These are phyloP conservation scores for Erigeron philadelphicus DNA, from an alignment of 140 eudicot genomes.

Conservation along the genomic window DNA sequence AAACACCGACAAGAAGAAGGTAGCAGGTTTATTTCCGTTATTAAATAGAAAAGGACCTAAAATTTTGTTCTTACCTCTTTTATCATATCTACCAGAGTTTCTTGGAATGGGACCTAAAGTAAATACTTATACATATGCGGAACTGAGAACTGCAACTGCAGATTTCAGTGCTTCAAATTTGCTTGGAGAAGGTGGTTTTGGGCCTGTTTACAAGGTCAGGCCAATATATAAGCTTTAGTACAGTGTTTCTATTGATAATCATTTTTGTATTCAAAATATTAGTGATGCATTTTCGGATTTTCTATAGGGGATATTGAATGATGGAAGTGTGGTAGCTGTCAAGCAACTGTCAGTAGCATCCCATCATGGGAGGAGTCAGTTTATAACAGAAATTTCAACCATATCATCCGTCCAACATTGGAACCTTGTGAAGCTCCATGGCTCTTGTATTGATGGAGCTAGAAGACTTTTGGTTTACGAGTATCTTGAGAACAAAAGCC, in stretches of 20 bases:
- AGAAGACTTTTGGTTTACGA: conserved; percentile 68
- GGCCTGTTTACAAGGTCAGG: conserved; percentile 60
- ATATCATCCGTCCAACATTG: conserved; percentile 83
- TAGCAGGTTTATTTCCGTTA: conserved; percentile 20
- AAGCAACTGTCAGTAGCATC: conserved; percentile 79
- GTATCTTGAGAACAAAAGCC: conserved; percentile 73
- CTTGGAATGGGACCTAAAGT: conserved; percentile 57
- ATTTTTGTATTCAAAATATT: background rate
- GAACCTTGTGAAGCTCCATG: conserved; percentile 71
- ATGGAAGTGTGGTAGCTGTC: conserved; percentile 66
- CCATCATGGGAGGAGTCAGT: conserved; percentile 72
- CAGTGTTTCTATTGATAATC: background rate
- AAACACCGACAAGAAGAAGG: conserved; percentile 51
- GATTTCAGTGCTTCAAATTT: conserved; percentile 55
- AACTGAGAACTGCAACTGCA: conserved; percentile 61
- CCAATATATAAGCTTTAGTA: background rate
- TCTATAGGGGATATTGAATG: conserved; percentile 59
- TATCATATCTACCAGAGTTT: conserved; percentile 36
- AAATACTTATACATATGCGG: conserved; percentile 53
- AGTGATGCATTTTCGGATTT: background rate
- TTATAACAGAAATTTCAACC: conserved; percentile 67
- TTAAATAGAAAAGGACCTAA: background rate
- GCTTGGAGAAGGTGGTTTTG: conserved; percentile 95
- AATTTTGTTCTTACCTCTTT: background rate
- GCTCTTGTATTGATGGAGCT: conserved; percentile 71